Percentiles rank a stretch among this genome's conserved stretches.
Conservation (phyloP, 1,284 basidiomycete genomes). For the Boletus subluridellus region DNA sequence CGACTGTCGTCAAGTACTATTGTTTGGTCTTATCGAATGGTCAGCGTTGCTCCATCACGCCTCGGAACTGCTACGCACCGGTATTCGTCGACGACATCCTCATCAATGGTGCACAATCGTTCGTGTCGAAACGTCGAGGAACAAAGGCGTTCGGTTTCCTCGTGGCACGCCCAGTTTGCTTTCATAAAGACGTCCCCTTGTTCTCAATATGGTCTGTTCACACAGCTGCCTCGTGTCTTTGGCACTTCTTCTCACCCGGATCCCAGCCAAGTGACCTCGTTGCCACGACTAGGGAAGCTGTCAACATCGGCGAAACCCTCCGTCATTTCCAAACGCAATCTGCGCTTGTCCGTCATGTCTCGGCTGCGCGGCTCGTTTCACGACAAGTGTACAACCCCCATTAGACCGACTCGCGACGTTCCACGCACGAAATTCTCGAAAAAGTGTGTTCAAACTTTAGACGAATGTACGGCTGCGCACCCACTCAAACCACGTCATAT, state of each 20-base stretch:
- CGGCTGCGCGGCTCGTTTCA: background rate
- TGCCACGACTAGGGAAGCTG: background rate
- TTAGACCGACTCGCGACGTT: background rate
- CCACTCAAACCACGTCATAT: no score
- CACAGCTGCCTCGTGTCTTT: background rate
- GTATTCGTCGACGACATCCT: background rate
- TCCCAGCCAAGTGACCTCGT: no score
- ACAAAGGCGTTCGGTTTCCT: no score
- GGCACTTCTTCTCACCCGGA: background rate
- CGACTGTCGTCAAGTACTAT: no score
- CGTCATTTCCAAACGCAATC: fast-evolving
- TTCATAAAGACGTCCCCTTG: no score
- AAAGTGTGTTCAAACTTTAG: no score
- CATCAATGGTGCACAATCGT: background rate
- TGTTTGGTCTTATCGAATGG: background rate
- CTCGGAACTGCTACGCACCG: background rate
- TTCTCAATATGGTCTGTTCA: background rate
- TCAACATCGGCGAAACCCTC: background rate
- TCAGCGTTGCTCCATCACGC: background rate
- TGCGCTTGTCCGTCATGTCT: background rate
- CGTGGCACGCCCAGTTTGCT: background rate
- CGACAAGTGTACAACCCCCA: no score
- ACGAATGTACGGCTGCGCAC: background rate
- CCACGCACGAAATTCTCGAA: background rate
- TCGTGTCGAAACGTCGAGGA: background rate